These are phyloP conservation scores for Rhizoclosmatium sp. DNA, from an alignment of 192 early-diverging fungal species.

Conservation along the genomic window DNA sequence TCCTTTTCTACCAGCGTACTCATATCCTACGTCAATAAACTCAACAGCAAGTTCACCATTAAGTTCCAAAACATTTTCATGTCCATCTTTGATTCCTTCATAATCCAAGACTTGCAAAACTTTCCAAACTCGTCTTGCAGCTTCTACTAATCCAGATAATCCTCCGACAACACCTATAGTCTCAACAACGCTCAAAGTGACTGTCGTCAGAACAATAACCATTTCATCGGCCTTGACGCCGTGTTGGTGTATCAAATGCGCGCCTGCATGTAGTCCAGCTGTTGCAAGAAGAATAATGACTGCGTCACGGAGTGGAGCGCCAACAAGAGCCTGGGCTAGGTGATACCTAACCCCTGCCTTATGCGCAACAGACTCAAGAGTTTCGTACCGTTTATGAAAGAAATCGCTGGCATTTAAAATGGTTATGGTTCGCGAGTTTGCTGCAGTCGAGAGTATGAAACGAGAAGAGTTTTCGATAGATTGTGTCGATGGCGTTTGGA, in stretches of 20 bases:
- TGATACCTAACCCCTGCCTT: not conserved
- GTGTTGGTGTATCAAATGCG: not conserved
- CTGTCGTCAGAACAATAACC: conserved; percentile 18
- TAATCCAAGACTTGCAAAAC: conserved; percentile 7
- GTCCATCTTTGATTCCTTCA: not conserved
- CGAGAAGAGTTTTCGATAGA: not conserved
- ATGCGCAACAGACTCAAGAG: not conserved
- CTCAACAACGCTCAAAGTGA: conserved; percentile 13
- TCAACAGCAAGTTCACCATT: not conserved
- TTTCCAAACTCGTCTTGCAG: conserved; percentile 16
- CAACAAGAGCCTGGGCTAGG: not conserved
- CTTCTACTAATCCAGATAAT: not conserved
- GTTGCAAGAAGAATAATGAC: conserved; percentile 21
- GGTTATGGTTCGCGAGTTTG: not conserved
- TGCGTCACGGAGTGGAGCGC: conserved; percentile 1
- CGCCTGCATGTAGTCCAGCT: not conserved
- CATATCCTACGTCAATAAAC: not conserved
- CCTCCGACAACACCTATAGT: not conserved
- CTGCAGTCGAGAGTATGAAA: not conserved
- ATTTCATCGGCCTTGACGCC: not conserved
- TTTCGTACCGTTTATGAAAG: not conserved
- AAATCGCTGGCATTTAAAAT: not conserved
- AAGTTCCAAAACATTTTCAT: not conserved
- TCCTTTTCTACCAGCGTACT: conserved; percentile 5
- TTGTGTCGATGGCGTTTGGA: conserved; percentile 8